A percentile compares a stretch with the other conserved stretches of the same genome.
These are phyloP conservation scores for Penicillium rolfsii DNA, from an alignment of 2,329 filamentous ascomycete species.

Conservation along the genomic window DNA sequence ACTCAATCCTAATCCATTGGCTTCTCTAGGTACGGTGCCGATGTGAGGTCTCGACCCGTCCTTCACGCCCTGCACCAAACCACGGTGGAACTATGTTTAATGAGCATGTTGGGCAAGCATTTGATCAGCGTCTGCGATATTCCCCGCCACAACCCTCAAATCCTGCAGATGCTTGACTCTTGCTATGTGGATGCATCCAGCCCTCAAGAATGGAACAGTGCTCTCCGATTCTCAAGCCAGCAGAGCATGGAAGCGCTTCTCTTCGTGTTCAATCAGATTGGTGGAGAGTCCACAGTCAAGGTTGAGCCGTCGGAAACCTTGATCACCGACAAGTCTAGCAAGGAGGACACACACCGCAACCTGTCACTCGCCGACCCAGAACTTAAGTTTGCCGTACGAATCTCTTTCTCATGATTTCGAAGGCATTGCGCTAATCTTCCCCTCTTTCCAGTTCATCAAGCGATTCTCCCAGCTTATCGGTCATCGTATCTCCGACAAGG, in stretches of 20 bases:
- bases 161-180: constrained; percentile 38
- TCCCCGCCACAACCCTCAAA: constrained; percentile 33
- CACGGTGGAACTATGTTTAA: constrained; percentile 58
- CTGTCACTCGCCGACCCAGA: constrained; percentile 60
- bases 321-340: constrained; percentile 32
- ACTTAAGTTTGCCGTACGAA: constrained; percentile 74
- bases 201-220: constrained; percentile 28
- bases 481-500: constrained; percentile 71
- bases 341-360: constrained; percentile 24
- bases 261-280: constrained; percentile 43
- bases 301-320: constrained; percentile 21
- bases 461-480: constrained; percentile 81
- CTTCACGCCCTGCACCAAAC: constrained; percentile 56
- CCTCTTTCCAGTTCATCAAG: constrained; percentile 68
- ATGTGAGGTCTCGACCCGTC: constrained; percentile 7
- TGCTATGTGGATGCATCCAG: constrained; percentile 37
- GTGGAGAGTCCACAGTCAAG: constrained; percentile 26
- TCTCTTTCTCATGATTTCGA: background rate
- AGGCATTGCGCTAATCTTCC: background rate
- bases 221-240: constrained; percentile 39
- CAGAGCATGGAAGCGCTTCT: constrained; percentile 37
- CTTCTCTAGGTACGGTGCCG: constrained; percentile 21
- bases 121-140: constrained; percentile 41
- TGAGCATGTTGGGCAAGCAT: constrained; percentile 50
- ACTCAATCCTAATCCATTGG: constrained; percentile 13